phyloP scores from a whole-genome alignment of 1,139 yeast species.

The Suhomyces ambrosiae region DNA sequence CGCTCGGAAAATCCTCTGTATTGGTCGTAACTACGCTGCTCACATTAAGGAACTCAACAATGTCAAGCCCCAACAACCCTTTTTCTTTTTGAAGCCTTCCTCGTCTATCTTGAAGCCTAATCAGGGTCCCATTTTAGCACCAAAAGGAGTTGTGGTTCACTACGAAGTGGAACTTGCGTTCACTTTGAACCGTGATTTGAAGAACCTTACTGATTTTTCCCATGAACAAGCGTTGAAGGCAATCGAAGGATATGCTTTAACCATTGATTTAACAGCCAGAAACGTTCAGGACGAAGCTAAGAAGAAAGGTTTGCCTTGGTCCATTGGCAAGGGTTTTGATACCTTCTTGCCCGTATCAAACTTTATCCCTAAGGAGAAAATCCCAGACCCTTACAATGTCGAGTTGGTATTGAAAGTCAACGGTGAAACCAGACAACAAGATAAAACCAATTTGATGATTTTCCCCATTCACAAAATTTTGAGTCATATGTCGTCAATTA shows the following conservation, averaged over 20 bases:
- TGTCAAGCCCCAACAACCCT: slow-evolving; percentile 77
- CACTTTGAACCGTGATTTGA: slow-evolving; percentile 63
- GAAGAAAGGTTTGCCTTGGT: slow-evolving; percentile 93
- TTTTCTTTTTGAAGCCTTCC: slow-evolving; percentile 86
- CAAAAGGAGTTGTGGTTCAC: slow-evolving; percentile 79
- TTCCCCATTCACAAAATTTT: slow-evolving; percentile 83
- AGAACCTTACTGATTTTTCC: slow-evolving; percentile 63
- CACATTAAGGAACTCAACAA: slow-evolving; percentile 90
- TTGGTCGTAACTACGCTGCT: slow-evolving; percentile 95
- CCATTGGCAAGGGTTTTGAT: slow-evolving; percentile 94
- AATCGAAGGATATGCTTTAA: slow-evolving; percentile 82
- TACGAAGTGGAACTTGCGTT: slow-evolving; percentile 93
- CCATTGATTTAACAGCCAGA: slow-evolving; percentile 93
- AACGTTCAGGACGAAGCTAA: slow-evolving; percentile 96
- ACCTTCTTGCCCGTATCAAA: slow-evolving; percentile 85
- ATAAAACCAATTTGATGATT: slow-evolving; percentile 81
- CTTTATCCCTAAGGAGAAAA: slow-evolving; percentile 63
- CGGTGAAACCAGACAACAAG: slow-evolving; percentile 71
- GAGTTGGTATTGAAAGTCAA: slow-evolving; percentile 69
- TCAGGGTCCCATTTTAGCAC: slow-evolving; percentile 78
- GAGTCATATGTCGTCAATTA: slow-evolving; percentile 78
- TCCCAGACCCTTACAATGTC: slow-evolving; percentile 76
- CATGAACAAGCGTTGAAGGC: slow-evolving; percentile 70
- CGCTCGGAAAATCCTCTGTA: slow-evolving; percentile 85
- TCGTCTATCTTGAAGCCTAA: slow-evolving; percentile 64